Conservation (phyloP, 2,329 filamentous ascomycete genomes). For the Stemphylium lycopersici region DNA sequence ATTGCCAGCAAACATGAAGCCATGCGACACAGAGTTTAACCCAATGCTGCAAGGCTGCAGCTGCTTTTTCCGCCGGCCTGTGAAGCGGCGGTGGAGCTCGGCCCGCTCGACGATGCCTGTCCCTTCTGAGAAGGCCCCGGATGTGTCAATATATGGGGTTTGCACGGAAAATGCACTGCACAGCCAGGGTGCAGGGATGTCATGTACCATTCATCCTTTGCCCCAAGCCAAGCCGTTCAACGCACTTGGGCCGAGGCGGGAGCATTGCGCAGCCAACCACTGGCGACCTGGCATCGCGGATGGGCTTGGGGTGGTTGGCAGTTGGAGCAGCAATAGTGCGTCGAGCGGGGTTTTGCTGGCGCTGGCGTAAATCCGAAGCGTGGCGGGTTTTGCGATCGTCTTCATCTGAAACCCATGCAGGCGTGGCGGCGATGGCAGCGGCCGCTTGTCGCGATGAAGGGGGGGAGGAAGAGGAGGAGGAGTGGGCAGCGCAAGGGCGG, state of each 20-base stretch:
- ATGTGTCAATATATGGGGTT: constrained; percentile 32
- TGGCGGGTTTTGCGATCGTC: constrained; percentile 22
- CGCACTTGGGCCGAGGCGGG: constrained; percentile 22
- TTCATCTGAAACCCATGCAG: constrained; percentile 24
- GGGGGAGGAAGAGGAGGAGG: too few relatives aligned
- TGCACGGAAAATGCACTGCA: constrained; percentile 32
- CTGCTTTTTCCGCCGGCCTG: constrained; percentile 16
- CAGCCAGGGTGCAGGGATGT: constrained; percentile 21
- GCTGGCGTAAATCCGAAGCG: constrained; percentile 26
- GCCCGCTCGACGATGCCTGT: constrained; percentile 30
- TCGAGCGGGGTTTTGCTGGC: constrained; percentile 9
- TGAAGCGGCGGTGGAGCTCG: constrained; percentile 31
- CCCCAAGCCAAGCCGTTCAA: constrained; percentile 6
- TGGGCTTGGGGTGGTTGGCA: constrained; percentile 5
- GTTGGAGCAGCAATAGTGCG: neutral
- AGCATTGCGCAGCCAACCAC: constrained; percentile 29
- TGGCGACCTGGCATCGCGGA: constrained; percentile 5
- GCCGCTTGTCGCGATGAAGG: neutral
- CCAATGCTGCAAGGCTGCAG: constrained; percentile 24
- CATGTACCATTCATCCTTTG: constrained; percentile 5
- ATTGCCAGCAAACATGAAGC: constrained; percentile 21
- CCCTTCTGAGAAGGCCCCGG: constrained; percentile 11
- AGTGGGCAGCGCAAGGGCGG: neutral
- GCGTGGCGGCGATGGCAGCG: constrained; percentile 2
- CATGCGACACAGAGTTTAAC: constrained; percentile 15